phyloP scores from a whole-genome alignment of 1,284 basidiomycete species.

The Melampsora larici-populina region DNA sequence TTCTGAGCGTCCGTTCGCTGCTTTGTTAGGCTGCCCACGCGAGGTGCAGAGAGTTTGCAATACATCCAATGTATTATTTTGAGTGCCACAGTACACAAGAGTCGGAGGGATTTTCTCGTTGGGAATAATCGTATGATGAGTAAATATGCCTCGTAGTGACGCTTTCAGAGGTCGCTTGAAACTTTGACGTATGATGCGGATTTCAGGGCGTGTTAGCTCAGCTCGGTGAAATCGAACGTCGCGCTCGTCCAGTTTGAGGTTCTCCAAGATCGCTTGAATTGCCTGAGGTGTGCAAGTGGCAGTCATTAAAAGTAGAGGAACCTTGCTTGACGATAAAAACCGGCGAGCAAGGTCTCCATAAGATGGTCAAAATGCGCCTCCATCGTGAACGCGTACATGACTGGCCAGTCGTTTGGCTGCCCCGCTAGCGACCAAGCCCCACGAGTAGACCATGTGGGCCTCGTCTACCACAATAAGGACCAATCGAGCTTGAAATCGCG shows the following conservation, averaged over 20 bases:
- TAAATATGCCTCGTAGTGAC: no score
- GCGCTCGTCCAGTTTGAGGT: not conserved
- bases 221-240: not conserved
- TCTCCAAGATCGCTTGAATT: not conserved
- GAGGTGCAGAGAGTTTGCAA: no score
- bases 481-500: not conserved
- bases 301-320: not conserved
- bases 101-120: not conserved
- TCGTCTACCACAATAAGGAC: not conserved
- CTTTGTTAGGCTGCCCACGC: no score
- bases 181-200: not conserved
- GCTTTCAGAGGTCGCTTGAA: no score
- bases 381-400: not conserved
- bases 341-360: not conserved
- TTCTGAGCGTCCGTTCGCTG: no score
- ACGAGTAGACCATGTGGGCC: not conserved
- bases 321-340: not conserved
- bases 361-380: not conserved
- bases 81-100: not conserved
- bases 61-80: not conserved
- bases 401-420: not conserved
- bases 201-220: not conserved
- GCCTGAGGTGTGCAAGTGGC: no score
- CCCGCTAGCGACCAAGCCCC: not conserved
- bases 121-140: no score